These are phyloP conservation scores for Tetraselmis chui DNA, from an alignment of 139 green algal species.

Conservation along the genomic window DNA sequence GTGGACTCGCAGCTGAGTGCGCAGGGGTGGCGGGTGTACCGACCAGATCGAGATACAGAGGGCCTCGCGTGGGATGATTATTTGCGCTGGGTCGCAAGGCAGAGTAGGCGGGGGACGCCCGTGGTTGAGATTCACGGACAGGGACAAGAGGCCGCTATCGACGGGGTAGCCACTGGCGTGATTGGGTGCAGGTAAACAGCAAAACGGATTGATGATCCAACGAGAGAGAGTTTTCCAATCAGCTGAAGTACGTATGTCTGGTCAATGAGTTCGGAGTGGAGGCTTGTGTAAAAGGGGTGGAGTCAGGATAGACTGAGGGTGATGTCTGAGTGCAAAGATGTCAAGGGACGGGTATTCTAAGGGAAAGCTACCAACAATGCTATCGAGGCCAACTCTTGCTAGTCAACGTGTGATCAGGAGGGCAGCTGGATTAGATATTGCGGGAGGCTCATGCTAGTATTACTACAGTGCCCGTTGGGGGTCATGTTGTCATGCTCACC, in stretches of 20 bases:
- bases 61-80: slow-evolving; percentile 2
- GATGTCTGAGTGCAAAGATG: neutral
- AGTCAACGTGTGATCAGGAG: too few species aligned
- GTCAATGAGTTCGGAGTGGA: too few species aligned
- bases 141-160: neutral
- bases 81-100: neutral
- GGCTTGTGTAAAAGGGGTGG: neutral
- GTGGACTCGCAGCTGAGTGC: neutral
- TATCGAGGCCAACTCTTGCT: too few species aligned
- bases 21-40: neutral
- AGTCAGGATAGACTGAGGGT: neutral
- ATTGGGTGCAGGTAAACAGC: neutral
- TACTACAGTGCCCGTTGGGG: too few species aligned
- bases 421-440: too few species aligned
- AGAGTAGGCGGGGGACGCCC: neutral
- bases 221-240: too few species aligned
- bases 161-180: neutral
- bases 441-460: too few species aligned
- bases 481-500: too few species aligned
- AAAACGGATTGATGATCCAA: neutral
- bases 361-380: too few species aligned
- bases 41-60: slow-evolving; percentile 1
- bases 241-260: too few species aligned
- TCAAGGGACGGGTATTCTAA: too few species aligned
- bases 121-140: slow-evolving; percentile 11